Base-by-base conservation (phyloP, 1,139 yeast species). In the Entelexis sorbosivorans region DNA sequence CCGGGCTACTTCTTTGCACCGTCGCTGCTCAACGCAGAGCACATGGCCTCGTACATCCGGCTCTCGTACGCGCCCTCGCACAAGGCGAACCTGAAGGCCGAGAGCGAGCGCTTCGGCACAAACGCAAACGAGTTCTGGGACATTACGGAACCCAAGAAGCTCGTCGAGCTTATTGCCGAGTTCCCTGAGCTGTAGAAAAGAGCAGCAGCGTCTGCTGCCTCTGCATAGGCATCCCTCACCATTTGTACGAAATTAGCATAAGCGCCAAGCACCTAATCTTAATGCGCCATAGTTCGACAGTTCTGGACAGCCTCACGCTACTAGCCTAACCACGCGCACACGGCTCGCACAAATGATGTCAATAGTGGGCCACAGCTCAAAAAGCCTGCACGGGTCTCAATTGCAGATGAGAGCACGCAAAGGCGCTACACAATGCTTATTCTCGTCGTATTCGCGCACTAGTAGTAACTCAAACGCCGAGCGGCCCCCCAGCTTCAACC, bases 41-140 rank as follows among this genome's bases (percentile, higher is more conserved):
- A 59, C 19, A 61, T 60, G 45, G 56, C 59, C 22, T 53, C 58
- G 33, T 66, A 60, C 52, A 60, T 62, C 53, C 61, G 72, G 2
- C 53, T 68, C 16, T 66, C 71, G 14, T 68, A 60, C 54, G 71
- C 70, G 4, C 67, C 68, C 1, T 59, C 64, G 17, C 54, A 59
- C 14, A 60, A 60, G 39, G 54, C 56, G 2, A 58, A 59, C 28
- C 55, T 67, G 34, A 50, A 50, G 34, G 51, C 52, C 5, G 65
- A 64, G 19, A 52, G 63, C 19, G 44, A 54, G 38, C 52, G 63
- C 11, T 59, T 68, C 45, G 68, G 66, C 7, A 44, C 49, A 17
- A 64, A 64, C 17, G 56, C 66, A 19, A 57, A 53, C 16, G 55
- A 53, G 32, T 64, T 64, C 54, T 64, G 64, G 65, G 45, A 52